Evolutionary conservation across 331 rosid species (phyloP).

Genomic region (Rosa hybrid): DNA sequence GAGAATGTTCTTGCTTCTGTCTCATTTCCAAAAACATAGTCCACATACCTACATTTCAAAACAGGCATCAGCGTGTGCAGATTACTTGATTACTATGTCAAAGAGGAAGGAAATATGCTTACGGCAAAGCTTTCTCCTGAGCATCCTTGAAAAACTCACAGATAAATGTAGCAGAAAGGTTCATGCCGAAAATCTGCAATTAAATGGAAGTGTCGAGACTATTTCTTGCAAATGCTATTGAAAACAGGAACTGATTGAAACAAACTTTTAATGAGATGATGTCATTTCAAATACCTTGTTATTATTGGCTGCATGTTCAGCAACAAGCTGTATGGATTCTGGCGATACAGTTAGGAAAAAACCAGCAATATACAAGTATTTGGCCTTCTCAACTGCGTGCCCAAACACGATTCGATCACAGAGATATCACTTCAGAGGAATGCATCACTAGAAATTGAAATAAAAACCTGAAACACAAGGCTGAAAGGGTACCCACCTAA

Average conservation of each 20-base stretch:
- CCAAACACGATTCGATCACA: slow-evolving; percentile 7
- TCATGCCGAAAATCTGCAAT: slow-evolving; percentile 75
- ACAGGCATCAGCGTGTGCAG: slow-evolving; percentile 1
- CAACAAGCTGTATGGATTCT: slow-evolving; percentile 86
- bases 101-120: slow-evolving; percentile 32
- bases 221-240: background rate
- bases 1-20: slow-evolving; percentile 91
- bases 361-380: slow-evolving; percentile 83
- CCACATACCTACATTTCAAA: slow-evolving; percentile 59
- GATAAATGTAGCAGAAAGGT: slow-evolving; percentile 95
- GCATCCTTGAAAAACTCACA: slow-evolving; percentile 90
- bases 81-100: background rate
- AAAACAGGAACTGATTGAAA: background rate
- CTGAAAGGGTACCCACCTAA: slow-evolving; percentile 43
- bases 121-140: slow-evolving; percentile 75
- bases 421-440: background rate
- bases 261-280: background rate
- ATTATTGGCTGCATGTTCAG: slow-evolving; percentile 77
- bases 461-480: slow-evolving; percentile 13
- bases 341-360: slow-evolving; percentile 95
- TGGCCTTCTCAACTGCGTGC: slow-evolving; percentile 82
- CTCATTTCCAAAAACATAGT: slow-evolving; percentile 83
- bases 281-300: slow-evolving; percentile 57
- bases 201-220: background rate
- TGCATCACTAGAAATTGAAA: background rate